Base-by-base conservation (phyloP, 352 stramenopile species). In the Thalassiosira livingstoniorum region DNA sequence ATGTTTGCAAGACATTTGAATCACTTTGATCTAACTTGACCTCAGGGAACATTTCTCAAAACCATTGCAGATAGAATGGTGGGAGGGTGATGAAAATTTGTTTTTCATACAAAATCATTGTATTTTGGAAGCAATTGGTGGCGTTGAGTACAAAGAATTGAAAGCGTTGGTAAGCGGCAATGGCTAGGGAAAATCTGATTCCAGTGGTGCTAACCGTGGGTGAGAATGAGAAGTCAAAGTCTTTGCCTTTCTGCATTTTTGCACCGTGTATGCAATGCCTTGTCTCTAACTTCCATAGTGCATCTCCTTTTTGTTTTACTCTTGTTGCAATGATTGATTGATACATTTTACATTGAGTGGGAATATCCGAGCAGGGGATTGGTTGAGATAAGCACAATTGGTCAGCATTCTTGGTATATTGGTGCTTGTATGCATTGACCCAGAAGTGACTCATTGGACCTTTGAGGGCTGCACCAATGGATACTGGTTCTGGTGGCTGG, bases 141-240 rank as follows among this genome's bases (percentile, higher is more conserved):
- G 57, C 62, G 23, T 71, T 35, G 11, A 71, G 23, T 15, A 71
- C 57, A 21, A 3, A 10, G 21, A 71, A 18, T 15, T 10, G 11
- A 47, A 27, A 29, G 11, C 58, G 4, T 45, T 13, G 4, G 7
- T 15, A 4, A 13, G 58, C 58, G 7, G 58, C 58, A 18, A 47
- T n/a, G 4, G 58, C 58, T 45, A 67, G 43, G 10, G 35, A 45
- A 23, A 68, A 21, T 68, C 60, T 13, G 11, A 68, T 21, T 25
- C 4, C 23, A 11, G 32, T 68, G 39, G 58, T 29, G 18, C 65
- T 27, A 42, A 57, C n/a, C 4, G 65, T 64, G 5, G 67, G 53
- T 13, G 68, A 77, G n/a, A n/a, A 77, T 21, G 31, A 67, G 37
- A 53, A 66, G 29, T 68, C 35, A 68, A 57, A 78, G 31, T 78